Base-by-base conservation (phyloP, 2,329 filamentous ascomycete genomes). In the Exophiala sp. region DNA sequence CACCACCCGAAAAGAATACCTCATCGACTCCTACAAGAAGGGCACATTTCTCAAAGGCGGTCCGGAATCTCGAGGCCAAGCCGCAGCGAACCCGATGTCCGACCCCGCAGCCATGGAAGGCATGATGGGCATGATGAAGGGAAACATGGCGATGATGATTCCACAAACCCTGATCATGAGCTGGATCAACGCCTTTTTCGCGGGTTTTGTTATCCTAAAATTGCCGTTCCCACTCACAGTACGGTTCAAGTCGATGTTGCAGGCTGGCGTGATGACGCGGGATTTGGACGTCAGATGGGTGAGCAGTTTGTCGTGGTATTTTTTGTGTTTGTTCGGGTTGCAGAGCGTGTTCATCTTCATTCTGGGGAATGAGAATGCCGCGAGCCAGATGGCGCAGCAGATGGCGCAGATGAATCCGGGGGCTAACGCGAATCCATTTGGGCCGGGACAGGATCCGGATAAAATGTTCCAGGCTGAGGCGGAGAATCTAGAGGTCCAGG, bases 71-170 rank as follows among this genome's bases (percentile, higher is more conserved):
- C 86, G 88, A 68, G 91, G 91, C 48, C 89, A 96, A 74, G 87
- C 91, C 2, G 87, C 91, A 16, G 84, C 89, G 35, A 99, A 97
- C 73, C 94, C 94, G 3, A 91, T 99, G 83, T 89, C 87, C 9
- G 94, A 99, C 71, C 95, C 95, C 18, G 87, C 87, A 44, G 90
- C 89, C 54, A 99, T 99, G 94, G 95, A 99, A 69, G 92, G 91
- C 63, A 99, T 99, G 94, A 99, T 99, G 94, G 92, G 94, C 63
- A 96, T 96, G 90, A 95, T 99, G 89, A 99, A 99, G 82, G 91
- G 91, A 54, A 96, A 99, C 70, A 96, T 99, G 88, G 92, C 94
- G 61, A 99, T 97, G 94, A 97, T 99, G 78, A 90, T 99, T 54
- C 94, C 94, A 45, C 96, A 99, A 73, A 97, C 91, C 5, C 75